Evolutionary conservation across 495 filamentous ascomycete genomes (phyloP).

Genomic region (Penicillium verhagenii): DNA sequence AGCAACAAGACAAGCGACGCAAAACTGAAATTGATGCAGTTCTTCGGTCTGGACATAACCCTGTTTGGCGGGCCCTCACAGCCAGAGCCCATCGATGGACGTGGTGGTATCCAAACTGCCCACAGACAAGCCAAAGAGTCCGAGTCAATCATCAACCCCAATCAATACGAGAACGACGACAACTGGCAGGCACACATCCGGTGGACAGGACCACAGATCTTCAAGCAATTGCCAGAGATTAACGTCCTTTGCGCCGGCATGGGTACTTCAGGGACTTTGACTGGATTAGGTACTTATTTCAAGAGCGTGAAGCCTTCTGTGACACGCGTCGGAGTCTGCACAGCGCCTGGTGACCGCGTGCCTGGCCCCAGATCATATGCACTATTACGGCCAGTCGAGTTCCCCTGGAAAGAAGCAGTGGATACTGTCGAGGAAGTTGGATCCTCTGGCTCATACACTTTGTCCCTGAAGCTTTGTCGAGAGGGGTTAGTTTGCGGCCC

Average conservation of each 20-base stretch:
- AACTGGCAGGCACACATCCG: conserved; percentile 60
- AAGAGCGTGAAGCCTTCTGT: conserved; percentile 53
- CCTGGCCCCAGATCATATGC: conserved; percentile 57
- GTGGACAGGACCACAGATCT: conserved; percentile 61
- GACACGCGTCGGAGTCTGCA: conserved; percentile 53
- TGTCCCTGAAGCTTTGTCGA: conserved; percentile 54
- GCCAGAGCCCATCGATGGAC: conserved; percentile 53
- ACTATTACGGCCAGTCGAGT: conserved; percentile 51
- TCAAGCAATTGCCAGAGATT: conserved; percentile 56
- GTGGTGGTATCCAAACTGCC: conserved; percentile 52
- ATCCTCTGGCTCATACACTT: conserved; percentile 51
- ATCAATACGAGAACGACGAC: conserved; percentile 59
- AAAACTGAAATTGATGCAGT: conserved; percentile 54
- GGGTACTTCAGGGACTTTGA: conserved; percentile 56
- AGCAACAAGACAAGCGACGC: conserved; percentile 60
- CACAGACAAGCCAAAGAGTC: conserved; percentile 37
- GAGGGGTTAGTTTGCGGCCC: conserved; percentile 60
- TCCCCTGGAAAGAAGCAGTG: conserved; percentile 56
- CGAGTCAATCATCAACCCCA: conserved; percentile 48
- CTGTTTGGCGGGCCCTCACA: conserved; percentile 59
- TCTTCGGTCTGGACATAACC: conserved; percentile 57
- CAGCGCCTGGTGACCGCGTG: conserved; percentile 52
- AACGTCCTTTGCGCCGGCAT: conserved; percentile 58
- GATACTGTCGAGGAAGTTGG: conserved; percentile 55
- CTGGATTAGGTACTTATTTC: conserved; percentile 54